Conservation (phyloP, 2,329 filamentous ascomycete species). For the Cephalotrichum gorgonifer region DNA sequence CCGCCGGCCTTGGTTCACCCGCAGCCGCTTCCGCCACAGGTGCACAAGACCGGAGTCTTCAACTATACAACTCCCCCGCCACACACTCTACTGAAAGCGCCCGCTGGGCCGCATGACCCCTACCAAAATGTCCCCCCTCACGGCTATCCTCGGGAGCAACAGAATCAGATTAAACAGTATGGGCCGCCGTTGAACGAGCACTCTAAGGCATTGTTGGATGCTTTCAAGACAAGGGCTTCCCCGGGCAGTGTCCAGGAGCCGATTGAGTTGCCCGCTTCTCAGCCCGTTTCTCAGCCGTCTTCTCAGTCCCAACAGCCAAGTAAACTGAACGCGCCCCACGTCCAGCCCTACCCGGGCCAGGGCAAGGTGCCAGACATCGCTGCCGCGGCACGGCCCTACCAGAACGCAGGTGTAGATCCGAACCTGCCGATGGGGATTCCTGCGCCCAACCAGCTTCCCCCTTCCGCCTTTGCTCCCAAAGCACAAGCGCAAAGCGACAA, state of each 20-base stretch:
- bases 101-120: not conserved
- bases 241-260: not conserved
- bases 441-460: not conserved
- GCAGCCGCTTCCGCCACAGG: conserved; percentile 44
- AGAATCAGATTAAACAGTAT: not conserved
- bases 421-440: not conserved
- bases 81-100: not conserved
- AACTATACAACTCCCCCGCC: conserved; percentile 11
- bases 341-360: not conserved
- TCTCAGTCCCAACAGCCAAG: not conserved
- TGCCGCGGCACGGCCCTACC: not conserved
- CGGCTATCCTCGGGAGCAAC: conserved; percentile 4
- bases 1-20: conserved; percentile 22
- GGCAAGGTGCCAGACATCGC: not conserved
- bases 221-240: not conserved
- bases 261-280: not conserved
- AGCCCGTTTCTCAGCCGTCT: not conserved
- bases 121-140: conserved; percentile 6
- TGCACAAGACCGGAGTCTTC: conserved; percentile 31
- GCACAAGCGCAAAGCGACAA: conserved; percentile 12
- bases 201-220: conserved; percentile 1
- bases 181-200: conserved; percentile 2
- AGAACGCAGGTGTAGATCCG: not conserved
- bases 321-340: not conserved
- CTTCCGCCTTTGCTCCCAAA: conserved; percentile 6